Percentiles rank a stretch among this genome's conserved stretches.
These are phyloP conservation scores for Sphenostylis stenocarpa DNA, from an alignment of 306 rosid species.

Conservation along the genomic window DNA sequence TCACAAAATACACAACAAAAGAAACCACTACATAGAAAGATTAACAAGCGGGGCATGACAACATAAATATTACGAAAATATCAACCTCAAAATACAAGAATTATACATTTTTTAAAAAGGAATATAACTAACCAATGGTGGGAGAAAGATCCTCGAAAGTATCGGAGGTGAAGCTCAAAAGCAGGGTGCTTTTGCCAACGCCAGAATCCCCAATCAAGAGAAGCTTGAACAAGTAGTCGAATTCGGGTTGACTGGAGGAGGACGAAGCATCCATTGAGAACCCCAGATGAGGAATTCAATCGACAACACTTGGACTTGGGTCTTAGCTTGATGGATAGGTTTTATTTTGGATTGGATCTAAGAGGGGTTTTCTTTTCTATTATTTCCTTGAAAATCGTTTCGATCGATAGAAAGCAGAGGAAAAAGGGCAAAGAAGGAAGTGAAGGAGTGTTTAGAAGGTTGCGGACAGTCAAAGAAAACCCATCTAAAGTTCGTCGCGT, in stretches of 20 bases:
- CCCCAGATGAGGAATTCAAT: neutral
- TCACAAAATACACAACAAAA: neutral
- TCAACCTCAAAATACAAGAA: neutral
- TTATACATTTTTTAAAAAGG: neutral
- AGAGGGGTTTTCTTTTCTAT: neutral
- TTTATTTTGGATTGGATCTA: neutral
- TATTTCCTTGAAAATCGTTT: neutral
- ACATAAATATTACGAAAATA: neutral
- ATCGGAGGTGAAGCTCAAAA: conserved; percentile 68
- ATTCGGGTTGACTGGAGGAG: conserved; percentile 56
- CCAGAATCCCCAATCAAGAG: conserved; percentile 83
- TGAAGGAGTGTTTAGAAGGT: neutral
- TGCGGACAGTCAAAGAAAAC: conserved; percentile 34
- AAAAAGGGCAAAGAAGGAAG: neutral
- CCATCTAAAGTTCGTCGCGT: neutral
- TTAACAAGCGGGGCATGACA: neutral
- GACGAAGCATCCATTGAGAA: conserved; percentile 55
- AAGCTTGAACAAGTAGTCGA: conserved; percentile 80
- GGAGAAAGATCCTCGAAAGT: conserved; percentile 83
- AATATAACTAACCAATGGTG: conserved; percentile 58
- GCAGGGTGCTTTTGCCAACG: conserved; percentile 81
- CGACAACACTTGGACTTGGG: neutral
- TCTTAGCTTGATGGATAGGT: neutral
- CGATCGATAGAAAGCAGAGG: neutral
- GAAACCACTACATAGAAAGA: neutral